A percentile compares a stretch with the other conserved stretches of the same genome.
Conservation (phyloP, 176 grass and related monocot species). For the Ananas comosus region DNA sequence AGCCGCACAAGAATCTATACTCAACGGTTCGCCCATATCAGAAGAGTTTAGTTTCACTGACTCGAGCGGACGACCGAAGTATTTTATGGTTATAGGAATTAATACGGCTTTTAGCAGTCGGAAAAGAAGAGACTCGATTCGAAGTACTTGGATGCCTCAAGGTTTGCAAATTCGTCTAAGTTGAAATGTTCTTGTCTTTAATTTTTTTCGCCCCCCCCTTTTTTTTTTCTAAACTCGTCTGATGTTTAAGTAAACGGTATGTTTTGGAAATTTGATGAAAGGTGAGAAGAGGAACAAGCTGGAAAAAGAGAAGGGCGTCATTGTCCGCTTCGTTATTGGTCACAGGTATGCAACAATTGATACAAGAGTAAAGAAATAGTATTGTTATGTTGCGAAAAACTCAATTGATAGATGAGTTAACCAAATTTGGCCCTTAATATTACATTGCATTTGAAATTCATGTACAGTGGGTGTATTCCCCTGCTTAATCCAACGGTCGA, state of each 20-base stretch:
- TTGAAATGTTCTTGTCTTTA: background rate
- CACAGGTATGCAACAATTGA: conserved; percentile 64
- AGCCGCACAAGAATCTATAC: background rate
- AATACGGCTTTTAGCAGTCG: conserved; percentile 92
- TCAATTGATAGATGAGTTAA: no score
- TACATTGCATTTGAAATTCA: no score
- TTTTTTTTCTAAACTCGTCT: background rate
- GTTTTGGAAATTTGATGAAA: conserved; percentile 8
- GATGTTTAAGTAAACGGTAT: background rate
- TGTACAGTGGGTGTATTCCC: no score
- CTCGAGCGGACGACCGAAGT: conserved; percentile 21
- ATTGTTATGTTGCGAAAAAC: no score
- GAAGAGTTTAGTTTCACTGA: background rate
- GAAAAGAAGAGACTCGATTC: conserved; percentile 83
- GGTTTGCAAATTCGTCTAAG: conserved; percentile 23
- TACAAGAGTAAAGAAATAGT: background rate
- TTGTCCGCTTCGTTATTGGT: conserved; percentile 91
- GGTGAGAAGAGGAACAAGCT: conserved; percentile 69
- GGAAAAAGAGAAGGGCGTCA: conserved; percentile 82
- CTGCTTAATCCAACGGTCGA: no score
- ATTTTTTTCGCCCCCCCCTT: background rate
- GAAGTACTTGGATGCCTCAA: conserved; percentile 97
- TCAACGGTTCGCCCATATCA: conserved; percentile 1
- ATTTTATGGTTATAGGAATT: conserved; percentile 83
- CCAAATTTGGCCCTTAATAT: no score